Evolutionary conservation across 2,329 filamentous ascomycete species (phyloP).

Genomic region (Colletotrichum incanum): DNA sequence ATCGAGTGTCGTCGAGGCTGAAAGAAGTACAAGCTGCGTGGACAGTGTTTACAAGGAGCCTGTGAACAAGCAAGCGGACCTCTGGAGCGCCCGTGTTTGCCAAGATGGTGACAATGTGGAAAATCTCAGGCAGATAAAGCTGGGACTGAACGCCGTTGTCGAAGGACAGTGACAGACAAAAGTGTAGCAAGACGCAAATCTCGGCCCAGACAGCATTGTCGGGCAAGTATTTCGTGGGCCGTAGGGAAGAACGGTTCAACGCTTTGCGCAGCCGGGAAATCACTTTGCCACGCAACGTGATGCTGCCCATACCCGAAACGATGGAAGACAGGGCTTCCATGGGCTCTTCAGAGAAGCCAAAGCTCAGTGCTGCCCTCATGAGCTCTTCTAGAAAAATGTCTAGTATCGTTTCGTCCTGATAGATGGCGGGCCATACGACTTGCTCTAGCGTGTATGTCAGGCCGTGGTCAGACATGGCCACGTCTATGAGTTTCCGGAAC

Average conservation of each 20-base stretch:
- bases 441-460: constrained; percentile 75
- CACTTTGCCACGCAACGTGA: constrained; percentile 76
- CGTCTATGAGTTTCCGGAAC: constrained; percentile 77
- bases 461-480: constrained; percentile 73
- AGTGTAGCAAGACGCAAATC: constrained; percentile 77
- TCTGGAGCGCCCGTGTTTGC: constrained; percentile 75
- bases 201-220: constrained; percentile 81
- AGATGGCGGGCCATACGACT: constrained; percentile 76
- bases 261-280: constrained; percentile 77
- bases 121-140: constrained; percentile 78
- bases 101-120: constrained; percentile 80
- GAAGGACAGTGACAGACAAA: constrained; percentile 78
- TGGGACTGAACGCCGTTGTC: constrained; percentile 78
- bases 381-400: constrained; percentile 80
- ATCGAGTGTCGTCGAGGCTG: constrained; percentile 71
- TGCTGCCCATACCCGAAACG: constrained; percentile 74
- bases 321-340: constrained; percentile 75
- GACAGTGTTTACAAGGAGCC: constrained; percentile 76
- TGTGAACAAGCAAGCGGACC: constrained; percentile 73
- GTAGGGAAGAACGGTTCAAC: constrained; percentile 76
- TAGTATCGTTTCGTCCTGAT: constrained; percentile 75
- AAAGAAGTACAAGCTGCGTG: constrained; percentile 79
- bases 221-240: constrained; percentile 75
- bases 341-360: constrained; percentile 71
- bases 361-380: constrained; percentile 73